phyloP scores from a whole-genome alignment of 306 rosid genomes.

The Prunus fruticosa region DNA sequence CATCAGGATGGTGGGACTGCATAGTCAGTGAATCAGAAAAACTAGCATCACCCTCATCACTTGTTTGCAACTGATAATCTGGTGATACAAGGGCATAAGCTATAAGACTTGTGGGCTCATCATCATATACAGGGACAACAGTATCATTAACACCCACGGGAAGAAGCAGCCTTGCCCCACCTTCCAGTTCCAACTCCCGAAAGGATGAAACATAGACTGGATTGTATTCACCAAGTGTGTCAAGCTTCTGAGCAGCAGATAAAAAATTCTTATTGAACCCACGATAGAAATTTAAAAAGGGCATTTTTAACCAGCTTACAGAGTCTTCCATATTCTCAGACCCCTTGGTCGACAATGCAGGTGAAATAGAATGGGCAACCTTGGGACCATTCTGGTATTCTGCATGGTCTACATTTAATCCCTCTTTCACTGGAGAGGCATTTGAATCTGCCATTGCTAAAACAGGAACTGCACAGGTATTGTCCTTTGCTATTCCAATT shows the following conservation, averaged over 20 bases:
- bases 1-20: slow-evolving; percentile 52
- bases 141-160: slow-evolving; percentile 72
- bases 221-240: slow-evolving; percentile 46
- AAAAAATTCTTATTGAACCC: slow-evolving; percentile 56
- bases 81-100: slow-evolving; percentile 69
- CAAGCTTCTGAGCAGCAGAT: slow-evolving; percentile 55
- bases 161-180: slow-evolving; percentile 74
- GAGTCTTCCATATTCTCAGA: slow-evolving; percentile 58
- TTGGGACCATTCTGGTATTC: slow-evolving; percentile 49
- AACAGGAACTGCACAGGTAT: slow-evolving; percentile 35
- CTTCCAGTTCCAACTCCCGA: slow-evolving; percentile 66
- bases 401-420: slow-evolving; percentile 34
- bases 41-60: slow-evolving; percentile 48
- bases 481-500: slow-evolving; percentile 42
- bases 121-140: slow-evolving; percentile 85
- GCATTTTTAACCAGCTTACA: slow-evolving; percentile 64
- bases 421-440: slow-evolving; percentile 22
- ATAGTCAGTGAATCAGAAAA: slow-evolving; percentile 48
- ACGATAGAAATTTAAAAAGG: slow-evolving; percentile 67
- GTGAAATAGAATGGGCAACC: slow-evolving; percentile 31
- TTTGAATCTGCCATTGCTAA: slow-evolving; percentile 38
- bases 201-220: slow-evolving; percentile 69
- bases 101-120: slow-evolving; percentile 88
- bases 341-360: slow-evolving; percentile 30
- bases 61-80: slow-evolving; percentile 52